These are phyloP conservation scores for Lepidium campestre DNA, from an alignment of 441 rosid species.

Conservation along the genomic window DNA sequence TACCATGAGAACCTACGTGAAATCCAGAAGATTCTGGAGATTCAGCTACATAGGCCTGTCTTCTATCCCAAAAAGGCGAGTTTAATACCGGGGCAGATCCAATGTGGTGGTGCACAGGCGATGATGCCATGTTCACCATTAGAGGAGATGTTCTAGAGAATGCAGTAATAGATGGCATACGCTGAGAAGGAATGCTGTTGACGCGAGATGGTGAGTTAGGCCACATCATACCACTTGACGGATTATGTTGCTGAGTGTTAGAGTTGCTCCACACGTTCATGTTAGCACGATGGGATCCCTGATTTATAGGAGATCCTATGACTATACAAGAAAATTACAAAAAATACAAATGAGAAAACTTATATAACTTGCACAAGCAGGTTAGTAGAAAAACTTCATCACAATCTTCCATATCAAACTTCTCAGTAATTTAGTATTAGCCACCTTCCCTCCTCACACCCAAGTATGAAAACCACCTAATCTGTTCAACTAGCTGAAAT, in stretches of 20 bases:
- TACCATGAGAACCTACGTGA: conserved; percentile 57
- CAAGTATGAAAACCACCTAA: background rate
- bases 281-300: conserved; percentile 44
- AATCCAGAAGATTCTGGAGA: conserved; percentile 57
- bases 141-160: conserved; percentile 49
- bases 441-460: background rate
- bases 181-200: conserved; percentile 40
- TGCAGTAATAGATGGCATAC: conserved; percentile 36
- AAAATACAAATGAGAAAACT: conserved; percentile 7
- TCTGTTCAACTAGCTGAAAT: background rate
- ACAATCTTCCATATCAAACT: background rate
- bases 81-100: conserved; percentile 70
- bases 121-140: conserved; percentile 45
- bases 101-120: conserved; percentile 57
- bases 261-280: conserved; percentile 50
- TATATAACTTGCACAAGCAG: background rate
- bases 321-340: conserved; percentile 34
- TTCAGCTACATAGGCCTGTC: conserved; percentile 42
- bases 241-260: conserved; percentile 46
- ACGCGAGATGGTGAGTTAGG: conserved; percentile 48
- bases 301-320: conserved; percentile 58
- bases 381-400: background rate
- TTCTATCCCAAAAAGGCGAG: conserved; percentile 64
- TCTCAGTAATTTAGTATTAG: background rate
- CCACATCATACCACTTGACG: conserved; percentile 53